These are phyloP conservation scores for Croton setiger DNA, from an alignment of 441 rosid species.

Conservation along the genomic window DNA sequence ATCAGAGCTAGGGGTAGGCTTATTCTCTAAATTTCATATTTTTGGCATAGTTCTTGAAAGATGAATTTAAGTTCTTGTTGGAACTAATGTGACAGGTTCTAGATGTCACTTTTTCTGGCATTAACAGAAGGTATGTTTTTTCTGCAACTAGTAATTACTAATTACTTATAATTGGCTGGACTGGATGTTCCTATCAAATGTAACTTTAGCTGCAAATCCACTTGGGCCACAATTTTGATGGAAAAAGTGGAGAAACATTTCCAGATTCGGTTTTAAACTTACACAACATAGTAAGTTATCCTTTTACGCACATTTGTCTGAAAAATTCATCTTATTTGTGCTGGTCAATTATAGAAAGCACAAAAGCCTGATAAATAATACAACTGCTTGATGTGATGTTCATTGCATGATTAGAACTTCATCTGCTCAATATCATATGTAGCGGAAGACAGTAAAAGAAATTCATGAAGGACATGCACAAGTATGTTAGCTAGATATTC, in stretches of 20 bases:
- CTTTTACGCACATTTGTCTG: background rate
- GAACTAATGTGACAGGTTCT: conserved; percentile 32
- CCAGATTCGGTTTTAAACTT: background rate
- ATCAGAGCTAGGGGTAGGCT: conserved; percentile 27
- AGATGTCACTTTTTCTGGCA: conserved; percentile 20
- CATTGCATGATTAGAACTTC: background rate
- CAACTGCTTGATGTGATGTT: background rate
- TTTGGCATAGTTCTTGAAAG: conserved; percentile 7
- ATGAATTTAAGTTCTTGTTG: conserved; percentile 20
- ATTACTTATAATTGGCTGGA: background rate
- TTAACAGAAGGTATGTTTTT: conserved; percentile 28
- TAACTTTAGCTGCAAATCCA: background rate
- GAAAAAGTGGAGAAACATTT: background rate
- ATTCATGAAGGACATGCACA: background rate
- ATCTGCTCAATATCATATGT: background rate
- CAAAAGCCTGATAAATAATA: background rate
- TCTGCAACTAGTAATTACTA: conserved; percentile 11
- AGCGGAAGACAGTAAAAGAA: background rate
- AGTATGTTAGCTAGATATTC: background rate
- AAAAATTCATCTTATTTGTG: background rate
- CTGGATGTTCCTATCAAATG: conserved; percentile 4
- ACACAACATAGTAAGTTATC: background rate
- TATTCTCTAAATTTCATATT: conserved; percentile 18
- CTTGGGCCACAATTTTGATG: background rate
- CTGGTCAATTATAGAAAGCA: background rate